Evolutionary conservation across 805 yeast species (phyloP), one percentile per base, ranked within the genome.

Genomic region (Wickerhamiella alocasiicola): DNA sequence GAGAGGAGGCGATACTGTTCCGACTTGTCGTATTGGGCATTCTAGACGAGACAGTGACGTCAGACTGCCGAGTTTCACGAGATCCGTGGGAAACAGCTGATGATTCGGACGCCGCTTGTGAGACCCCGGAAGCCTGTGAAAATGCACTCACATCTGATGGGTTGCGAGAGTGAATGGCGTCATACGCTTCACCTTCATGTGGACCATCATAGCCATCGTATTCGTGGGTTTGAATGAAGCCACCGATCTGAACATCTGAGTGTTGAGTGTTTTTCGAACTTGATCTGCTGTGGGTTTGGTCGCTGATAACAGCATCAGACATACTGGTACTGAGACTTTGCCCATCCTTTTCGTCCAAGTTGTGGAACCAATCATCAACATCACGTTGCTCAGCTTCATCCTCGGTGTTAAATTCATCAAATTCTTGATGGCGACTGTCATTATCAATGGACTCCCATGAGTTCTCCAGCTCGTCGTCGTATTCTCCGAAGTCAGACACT

Each of bases 331-430:
- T 49, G 20, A 52, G 45, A 1, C 51, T 46, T 9, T 48, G 54
- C 28, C 49, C 51, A n/a, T 50, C 59, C 5, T 46, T 46, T 15
- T 40, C 45, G 6, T 46, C 44, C 23, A 55, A 40, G 24, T 47
- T 48, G 27, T 51, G 46, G 42, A 46, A 55, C 63, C 63, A 59
- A 12, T 50, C 55, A 20, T 57, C 60, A 6, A 59, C 61, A 27
- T 58, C 60, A 6, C 55, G 48, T 43, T 56, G 60, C 34, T 55
- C 54, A 9, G 48, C 54, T 32, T 50, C 57, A 21, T 54, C 54
- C 19, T 30, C 33, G n/a, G n/a, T n/a, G n/a, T n/a, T n/a, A n/a
- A n/a, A n/a, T n/a, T n/a, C n/a, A n/a, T n/a, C n/a, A n/a, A n/a
- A n/a, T n/a, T n/a, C n/a, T n/a, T n/a, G n/a, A n/a, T n/a, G n/a